Evolutionary conservation across 257 asterid species (phyloP), one percentile per base, ranked within the genome.

Genomic region (Ligustrum vulgare): DNA sequence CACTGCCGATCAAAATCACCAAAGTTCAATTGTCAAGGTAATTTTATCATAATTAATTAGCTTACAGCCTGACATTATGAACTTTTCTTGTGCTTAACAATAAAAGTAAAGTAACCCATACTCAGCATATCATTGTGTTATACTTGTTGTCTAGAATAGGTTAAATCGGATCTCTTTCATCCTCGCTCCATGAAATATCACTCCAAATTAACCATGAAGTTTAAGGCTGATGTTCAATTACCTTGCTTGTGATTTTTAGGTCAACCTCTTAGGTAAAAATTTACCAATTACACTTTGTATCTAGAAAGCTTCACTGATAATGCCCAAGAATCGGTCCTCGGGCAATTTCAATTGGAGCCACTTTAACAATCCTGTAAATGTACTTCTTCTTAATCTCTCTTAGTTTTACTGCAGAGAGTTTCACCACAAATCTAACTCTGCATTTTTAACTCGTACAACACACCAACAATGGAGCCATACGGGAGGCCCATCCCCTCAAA

Each of bases 1-100:
- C 96, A 73, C 99, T 95, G 93, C 71, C 62, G 81, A 31, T 62
- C 75, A 81, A 81, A 82, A 79, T 64, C 75, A 72, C 70, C 37
- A 80, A 68, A 32, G 74, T 23, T 80, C 66, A 82, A 41, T 41
- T 41, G 47, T 41, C 47, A 41, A 41, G 1, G 47, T 10, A 41
- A 41, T 41, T 15, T 41, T 10, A 11, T 41, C 47, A 41, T 41
- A 41, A 41, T 39, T 37, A 37, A 60, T 58, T 58, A 8, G 33
- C 32, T 58, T 6, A 58, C 12, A 37, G 43, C 43, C 43, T 8
- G 11, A 39, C 33, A 58, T 23, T 58, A 23, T 58, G 34, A 58
- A 23, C 33, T 8, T 39, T 39, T 58, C 16, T 25, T 60, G 67
- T 13, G 9, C 3, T 60, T 23, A 22, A 3, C 32, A 23, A 22